Evolutionary conservation across 2,329 filamentous ascomycete genomes (phyloP), one percentile per base, ranked within the genome.

Genomic region (Talaromyces rugulosus): DNA sequence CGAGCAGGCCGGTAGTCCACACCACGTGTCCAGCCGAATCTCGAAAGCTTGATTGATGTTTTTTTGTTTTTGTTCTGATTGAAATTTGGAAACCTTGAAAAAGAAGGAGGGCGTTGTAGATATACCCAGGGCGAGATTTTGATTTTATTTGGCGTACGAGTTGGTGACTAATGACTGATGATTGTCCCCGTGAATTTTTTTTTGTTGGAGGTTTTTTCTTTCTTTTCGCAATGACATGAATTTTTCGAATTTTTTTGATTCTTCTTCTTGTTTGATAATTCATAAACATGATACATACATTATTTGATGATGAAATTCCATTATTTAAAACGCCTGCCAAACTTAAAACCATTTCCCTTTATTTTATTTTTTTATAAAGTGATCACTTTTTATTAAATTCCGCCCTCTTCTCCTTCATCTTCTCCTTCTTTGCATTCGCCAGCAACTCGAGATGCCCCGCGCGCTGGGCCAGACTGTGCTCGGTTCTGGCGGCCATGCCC

Each of bases 401-500:
- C 5, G 58, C 40, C 59, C 69, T 71, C 60, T 72, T 71, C 65
- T 72, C 73, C 63, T 65, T 69, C 68, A 78, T 78, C 67, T 75
- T 80, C 63, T 85, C 81, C 75, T 84, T 88, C 82, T 89, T 89
- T 12, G 87, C 87, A 2, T 87, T 87, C 62, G 81, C 81, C 69
- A 91, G 73, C 69, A 91, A 71, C 74, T 91, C 88, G 70, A 91
- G 70, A 80, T 91, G 88, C 14, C 88, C 89, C 5, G 87, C 88
- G 69, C 85, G 85, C 64, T 85, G 79, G 12, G 87, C 88, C 9
- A 91, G 79, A 65, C 81, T 83, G 64, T 83, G 83, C 71, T 91
- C 89, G n/a, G 88, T 91, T 76, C 85, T 81, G 0, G 82, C 83
- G 3, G 83, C 83, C 47, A 91, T 75, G 0, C 87, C 87, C 0